Percentiles rank a stretch among this genome's conserved stretches.
Conservation (phyloP, 495 filamentous ascomycete genomes). For the Astrothelium subdiscretum region DNA sequence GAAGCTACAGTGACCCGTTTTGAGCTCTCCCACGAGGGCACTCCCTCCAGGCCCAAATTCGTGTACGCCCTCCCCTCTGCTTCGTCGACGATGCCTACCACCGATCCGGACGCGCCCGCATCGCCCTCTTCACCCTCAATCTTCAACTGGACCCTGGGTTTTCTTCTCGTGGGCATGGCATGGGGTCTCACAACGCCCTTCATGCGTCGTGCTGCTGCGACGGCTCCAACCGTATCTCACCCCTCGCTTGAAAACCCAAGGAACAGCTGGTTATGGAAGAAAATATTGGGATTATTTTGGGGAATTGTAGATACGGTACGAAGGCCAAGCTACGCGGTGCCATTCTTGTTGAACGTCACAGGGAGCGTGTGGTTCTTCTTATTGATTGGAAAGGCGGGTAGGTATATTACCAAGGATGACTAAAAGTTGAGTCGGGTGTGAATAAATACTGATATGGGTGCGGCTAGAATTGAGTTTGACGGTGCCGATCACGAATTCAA, state of each 20-base stretch:
- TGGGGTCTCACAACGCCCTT: constrained; percentile 73
- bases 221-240: constrained; percentile 38
- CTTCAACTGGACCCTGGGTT: constrained; percentile 73
- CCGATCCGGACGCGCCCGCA: constrained; percentile 1
- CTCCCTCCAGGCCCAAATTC: no score
- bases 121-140: constrained; percentile 39
- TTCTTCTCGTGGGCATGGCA: constrained; percentile 81
- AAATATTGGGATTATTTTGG: constrained; percentile 47
- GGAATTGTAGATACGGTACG: constrained; percentile 66
- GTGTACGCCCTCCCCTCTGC: neutral
- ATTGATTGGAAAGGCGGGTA: constrained; percentile 83
- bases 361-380: constrained; percentile 97
- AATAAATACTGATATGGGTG: constrained; percentile 3
- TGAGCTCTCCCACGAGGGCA: no score
- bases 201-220: constrained; percentile 56
- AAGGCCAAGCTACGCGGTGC: constrained; percentile 74
- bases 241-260: constrained; percentile 36
- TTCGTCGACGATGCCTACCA: neutral
- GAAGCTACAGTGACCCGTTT: no score
- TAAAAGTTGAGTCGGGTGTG: no score
- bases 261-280: constrained; percentile 42
- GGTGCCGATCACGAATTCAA: constrained; percentile 86
- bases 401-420: constrained; percentile 23
- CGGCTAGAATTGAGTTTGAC: constrained; percentile 73
- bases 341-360: constrained; percentile 79